Base-by-base conservation (phyloP, 257 asterid species). In the Anisodus acutangulus region DNA sequence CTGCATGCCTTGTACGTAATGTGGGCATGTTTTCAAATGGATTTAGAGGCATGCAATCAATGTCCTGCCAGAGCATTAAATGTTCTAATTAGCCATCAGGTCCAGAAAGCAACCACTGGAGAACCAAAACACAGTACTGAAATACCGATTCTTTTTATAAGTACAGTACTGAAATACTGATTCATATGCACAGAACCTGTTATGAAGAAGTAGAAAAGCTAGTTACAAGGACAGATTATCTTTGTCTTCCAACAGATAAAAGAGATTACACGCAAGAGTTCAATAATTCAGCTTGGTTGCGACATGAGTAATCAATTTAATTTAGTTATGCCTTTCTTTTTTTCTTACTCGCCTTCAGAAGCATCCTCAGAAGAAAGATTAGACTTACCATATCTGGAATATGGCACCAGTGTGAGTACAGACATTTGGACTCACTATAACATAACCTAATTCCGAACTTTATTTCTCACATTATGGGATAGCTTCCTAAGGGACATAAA, bases 1-100 rank as follows among this genome's bases (percentile, higher is more conserved):
- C 86, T 55, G 86, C 53, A 26, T 88, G 91, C 84, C 90, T 90
- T 64, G 92, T 92, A 64, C 89, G 88, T 85, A 88, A 84, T 43
- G 97, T 87, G 80, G 97, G 97, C 85, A 92, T 89, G 88, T 90
- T 93, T 78, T 93, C 97, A 12, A 84, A 88, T 67, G 93, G 95
- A 93, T 93, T 89, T 85, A 88, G 88, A 43, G 99, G 99, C 98
- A 93, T 94, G 91, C 98, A 94, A 84, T 95, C 98, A 82, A 91
- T 88, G 86, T 95, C 99, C 98, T 95, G 92, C 81, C 83, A 89
- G 78, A 87, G 70, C 67, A 86, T 54, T 80, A 86, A 86, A 55
- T 71, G 81, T 53, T 83, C 63, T 74, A 82, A 68, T 69, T 72
- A 81, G 64, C 47, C 62, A 51, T 76, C 47, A 26, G 15, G 81